Conservation (phyloP, 495 filamentous ascomycete species). For the Tuber borchii region DNA sequence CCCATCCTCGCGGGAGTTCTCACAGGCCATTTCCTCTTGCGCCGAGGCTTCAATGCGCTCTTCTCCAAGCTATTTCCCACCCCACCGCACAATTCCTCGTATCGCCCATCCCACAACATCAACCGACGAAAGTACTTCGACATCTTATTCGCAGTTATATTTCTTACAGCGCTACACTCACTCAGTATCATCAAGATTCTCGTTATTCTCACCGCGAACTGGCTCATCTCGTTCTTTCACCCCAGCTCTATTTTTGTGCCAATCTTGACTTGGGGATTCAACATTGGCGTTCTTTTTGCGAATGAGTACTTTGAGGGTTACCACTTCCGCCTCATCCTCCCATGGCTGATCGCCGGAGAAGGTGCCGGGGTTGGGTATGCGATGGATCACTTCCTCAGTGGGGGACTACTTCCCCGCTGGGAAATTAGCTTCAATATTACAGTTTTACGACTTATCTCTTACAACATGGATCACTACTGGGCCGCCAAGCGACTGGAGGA, state of each 20-base stretch:
- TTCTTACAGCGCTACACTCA: slow-evolving; percentile 74
- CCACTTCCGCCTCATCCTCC: slow-evolving; percentile 56
- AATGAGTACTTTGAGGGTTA: slow-evolving; percentile 84
- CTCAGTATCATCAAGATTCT: slow-evolving; percentile 77
- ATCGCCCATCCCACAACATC: slow-evolving; percentile 43
- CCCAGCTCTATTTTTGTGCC: slow-evolving; percentile 38
- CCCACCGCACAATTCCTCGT: slow-evolving; percentile 33
- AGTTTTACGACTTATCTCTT: slow-evolving; percentile 85
- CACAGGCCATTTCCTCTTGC: slow-evolving; percentile 67
- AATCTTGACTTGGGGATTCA: slow-evolving; percentile 81
- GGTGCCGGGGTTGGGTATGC: slow-evolving; percentile 40
- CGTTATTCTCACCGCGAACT: slow-evolving; percentile 73
- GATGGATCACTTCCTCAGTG: slow-evolving; percentile 48
- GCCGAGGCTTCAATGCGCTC: slow-evolving; percentile 58
- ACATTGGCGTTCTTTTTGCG: slow-evolving; percentile 74
- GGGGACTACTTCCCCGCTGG: slow-evolving; percentile 81
- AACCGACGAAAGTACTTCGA: slow-evolving; percentile 80
- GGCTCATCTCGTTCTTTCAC: slow-evolving; percentile 50
- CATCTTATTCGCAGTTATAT: slow-evolving; percentile 70
- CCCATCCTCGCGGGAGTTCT: slow-evolving; percentile 69
- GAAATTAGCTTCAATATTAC: slow-evolving; percentile 96
- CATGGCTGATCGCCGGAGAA: slow-evolving; percentile 47
- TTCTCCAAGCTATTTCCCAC: slow-evolving; percentile 28
- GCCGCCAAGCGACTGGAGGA: slow-evolving; percentile 55
- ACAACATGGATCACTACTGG: slow-evolving; percentile 97